Evolutionary conservation across 345 rosid species (phyloP).

Genomic region (Luvunga scandens): DNA sequence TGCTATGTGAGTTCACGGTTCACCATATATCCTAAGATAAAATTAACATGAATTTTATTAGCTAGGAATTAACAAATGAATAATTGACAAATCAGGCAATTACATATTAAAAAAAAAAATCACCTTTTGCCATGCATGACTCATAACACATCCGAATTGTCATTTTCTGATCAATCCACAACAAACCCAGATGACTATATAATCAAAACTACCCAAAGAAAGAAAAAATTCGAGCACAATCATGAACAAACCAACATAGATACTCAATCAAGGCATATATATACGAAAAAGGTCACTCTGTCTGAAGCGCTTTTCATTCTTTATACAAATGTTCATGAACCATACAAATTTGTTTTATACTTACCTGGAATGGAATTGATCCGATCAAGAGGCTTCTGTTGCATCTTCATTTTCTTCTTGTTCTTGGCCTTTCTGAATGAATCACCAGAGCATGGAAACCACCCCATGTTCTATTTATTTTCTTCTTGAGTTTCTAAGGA

Average conservation of each 20-base stretch:
- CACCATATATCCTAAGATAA: background rate
- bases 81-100: background rate
- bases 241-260: background rate
- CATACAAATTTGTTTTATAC: background rate
- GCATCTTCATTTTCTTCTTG: conserved; percentile 39
- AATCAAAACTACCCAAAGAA: background rate
- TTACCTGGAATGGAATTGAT: conserved; percentile 40
- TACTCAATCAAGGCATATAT: background rate
- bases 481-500: background rate
- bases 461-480: conserved; percentile 41
- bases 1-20: no score
- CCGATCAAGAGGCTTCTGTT: conserved; percentile 33
- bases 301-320: background rate
- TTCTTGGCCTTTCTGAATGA: conserved; percentile 36
- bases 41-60: background rate
- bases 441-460: conserved; percentile 73
- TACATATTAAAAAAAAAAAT: background rate
- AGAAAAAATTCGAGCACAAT: background rate
- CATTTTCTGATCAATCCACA: conserved; percentile 3
- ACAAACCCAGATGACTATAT: background rate
- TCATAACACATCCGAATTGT: background rate
- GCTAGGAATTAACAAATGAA: background rate
- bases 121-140: background rate
- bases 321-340: background rate
- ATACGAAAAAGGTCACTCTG: background rate